These are phyloP conservation scores for Caloboletus firmus DNA, from an alignment of 1,284 basidiomycete species.

Conservation along the genomic window DNA sequence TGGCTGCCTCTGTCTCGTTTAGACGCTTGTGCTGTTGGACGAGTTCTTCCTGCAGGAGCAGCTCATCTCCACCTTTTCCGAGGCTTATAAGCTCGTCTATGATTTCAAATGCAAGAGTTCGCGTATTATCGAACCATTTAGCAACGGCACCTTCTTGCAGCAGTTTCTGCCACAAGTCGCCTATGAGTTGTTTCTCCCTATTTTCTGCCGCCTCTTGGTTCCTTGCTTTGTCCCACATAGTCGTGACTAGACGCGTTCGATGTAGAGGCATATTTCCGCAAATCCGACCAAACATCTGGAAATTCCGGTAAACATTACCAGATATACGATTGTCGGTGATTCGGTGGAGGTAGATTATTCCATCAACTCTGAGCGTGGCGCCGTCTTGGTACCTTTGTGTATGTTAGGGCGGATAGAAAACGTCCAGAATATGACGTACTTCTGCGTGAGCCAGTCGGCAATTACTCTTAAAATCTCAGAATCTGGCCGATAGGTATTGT, in stretches of 20 bases:
- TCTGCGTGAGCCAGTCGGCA: slow-evolving; percentile 28
- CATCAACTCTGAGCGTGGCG: slow-evolving; percentile 29
- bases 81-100: neutral
- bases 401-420: neutral
- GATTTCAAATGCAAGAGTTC: neutral
- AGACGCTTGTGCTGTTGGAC: slow-evolving; percentile 14
- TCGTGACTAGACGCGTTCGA: slow-evolving; percentile 45
- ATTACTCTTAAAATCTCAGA: slow-evolving; percentile 24
- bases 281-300: slow-evolving; percentile 43
- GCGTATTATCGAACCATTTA: slow-evolving; percentile 12
- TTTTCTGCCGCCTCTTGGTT: neutral
- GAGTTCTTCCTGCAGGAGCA: slow-evolving; percentile 27
- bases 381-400: slow-evolving; percentile 13
- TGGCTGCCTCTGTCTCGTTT: slow-evolving; percentile 25
- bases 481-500: slow-evolving; percentile 28
- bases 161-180: slow-evolving; percentile 28
- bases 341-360: slow-evolving; percentile 50
- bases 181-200: slow-evolving; percentile 26
- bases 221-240: slow-evolving; percentile 29
- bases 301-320: slow-evolving; percentile 45
- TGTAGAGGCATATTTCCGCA: slow-evolving; percentile 12
- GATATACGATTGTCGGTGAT: slow-evolving; percentile 49
- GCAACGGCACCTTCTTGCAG: slow-evolving; percentile 35
- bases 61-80: neutral
- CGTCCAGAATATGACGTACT: slow-evolving; percentile 6